phyloP scores from a whole-genome alignment of 1,284 basidiomycete genomes.

The Apiotrichum sp. region DNA sequence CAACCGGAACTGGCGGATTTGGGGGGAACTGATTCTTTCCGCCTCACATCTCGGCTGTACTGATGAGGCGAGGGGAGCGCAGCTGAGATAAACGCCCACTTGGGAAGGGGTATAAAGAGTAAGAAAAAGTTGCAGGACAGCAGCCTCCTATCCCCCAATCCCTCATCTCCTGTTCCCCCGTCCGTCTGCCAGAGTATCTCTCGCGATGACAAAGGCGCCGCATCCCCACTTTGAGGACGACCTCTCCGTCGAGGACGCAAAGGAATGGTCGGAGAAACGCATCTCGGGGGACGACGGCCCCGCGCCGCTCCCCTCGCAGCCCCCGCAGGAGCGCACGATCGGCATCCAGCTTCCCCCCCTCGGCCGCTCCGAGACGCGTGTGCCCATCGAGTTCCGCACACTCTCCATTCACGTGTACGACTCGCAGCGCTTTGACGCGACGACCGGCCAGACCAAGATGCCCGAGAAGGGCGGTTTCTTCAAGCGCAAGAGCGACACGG shows the following conservation, averaged over 20 bases:
- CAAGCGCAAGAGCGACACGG: neutral
- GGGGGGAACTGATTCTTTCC: too few species aligned
- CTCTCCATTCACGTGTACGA: slow-evolving; percentile 41
- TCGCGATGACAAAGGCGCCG: too few species aligned
- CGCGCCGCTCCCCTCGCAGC: neutral
- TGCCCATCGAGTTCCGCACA: slow-evolving; percentile 20
- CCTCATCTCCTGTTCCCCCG: too few species aligned
- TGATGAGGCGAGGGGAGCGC: too few species aligned
- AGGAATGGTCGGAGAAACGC: neutral
- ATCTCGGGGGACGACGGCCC: neutral
- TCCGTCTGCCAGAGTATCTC: too few species aligned
- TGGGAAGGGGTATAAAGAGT: too few species aligned
- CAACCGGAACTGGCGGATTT: too few species aligned
- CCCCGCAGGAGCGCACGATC: neutral
- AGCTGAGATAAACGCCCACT: too few species aligned
- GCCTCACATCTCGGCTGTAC: too few species aligned
- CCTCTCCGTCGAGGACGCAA: neutral
- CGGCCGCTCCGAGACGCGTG: neutral
- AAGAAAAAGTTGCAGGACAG: too few species aligned
- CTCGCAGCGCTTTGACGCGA: slow-evolving; percentile 21
- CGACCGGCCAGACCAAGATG: neutral
- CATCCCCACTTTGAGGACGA: neutral
- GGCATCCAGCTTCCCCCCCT: neutral
- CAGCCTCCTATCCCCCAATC: too few species aligned
- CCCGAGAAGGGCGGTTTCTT: neutral